Evolutionary conservation across 2,329 filamentous ascomycete genomes (phyloP).

Genomic region (Thielaviopsis ethacetica): DNA sequence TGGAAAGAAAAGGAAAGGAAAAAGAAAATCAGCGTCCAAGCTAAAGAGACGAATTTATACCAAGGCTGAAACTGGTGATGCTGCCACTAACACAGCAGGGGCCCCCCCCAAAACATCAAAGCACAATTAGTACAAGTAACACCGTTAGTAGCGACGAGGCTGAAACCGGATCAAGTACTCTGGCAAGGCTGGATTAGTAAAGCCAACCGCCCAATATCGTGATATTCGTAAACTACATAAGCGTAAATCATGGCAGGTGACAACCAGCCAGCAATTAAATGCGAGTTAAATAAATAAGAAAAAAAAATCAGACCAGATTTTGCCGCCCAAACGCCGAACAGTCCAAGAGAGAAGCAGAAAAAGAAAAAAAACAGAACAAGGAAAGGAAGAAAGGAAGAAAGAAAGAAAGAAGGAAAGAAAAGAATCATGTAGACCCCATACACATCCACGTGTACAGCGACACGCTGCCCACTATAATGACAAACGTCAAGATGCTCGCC

Average conservation of each 20-base stretch:
- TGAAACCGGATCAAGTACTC: neutral
- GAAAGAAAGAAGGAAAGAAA: neutral
- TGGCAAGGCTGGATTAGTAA: neutral
- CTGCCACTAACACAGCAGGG: neutral
- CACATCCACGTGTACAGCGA: slow-evolving; percentile 6
- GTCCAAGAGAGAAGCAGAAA: neutral
- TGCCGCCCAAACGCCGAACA: neutral
- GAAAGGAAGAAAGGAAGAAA: neutral
- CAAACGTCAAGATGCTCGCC: slow-evolving; percentile 29
- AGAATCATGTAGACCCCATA: slow-evolving; percentile 1
- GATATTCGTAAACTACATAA: neutral
- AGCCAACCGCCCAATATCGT: neutral
- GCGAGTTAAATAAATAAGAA: too few relatives aligned
- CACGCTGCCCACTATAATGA: slow-evolving; percentile 22
- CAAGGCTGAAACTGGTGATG: neutral
- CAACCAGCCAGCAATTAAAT: too few relatives aligned
- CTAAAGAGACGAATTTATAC: neutral
- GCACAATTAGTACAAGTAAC: neutral
- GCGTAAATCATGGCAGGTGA: neutral
- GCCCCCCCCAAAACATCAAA: neutral
- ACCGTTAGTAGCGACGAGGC: too few relatives aligned
- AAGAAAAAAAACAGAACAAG: neutral
- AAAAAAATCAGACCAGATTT: neutral
- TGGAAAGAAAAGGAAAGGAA: neutral
- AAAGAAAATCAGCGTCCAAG: neutral